Conservation (phyloP, 1,284 basidiomycete species). For the Rhodotorula sp. region DNA sequence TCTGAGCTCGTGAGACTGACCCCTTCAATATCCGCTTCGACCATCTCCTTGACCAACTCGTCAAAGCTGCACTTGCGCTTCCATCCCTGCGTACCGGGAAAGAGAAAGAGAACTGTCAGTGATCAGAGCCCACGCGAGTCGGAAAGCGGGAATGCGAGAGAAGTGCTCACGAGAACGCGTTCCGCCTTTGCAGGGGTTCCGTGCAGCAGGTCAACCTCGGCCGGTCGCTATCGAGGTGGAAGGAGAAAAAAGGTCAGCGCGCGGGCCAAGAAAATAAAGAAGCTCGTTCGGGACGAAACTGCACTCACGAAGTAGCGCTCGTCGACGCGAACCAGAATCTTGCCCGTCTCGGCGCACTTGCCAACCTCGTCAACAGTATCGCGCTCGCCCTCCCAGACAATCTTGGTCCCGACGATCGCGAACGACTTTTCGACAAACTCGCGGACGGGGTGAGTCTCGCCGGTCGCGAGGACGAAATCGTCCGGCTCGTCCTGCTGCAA, state of each 20-base stretch:
- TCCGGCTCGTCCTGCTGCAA: slow-evolving; percentile 75
- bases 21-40: slow-evolving; percentile 64
- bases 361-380: slow-evolving; percentile 65
- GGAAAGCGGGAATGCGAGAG: not conserved
- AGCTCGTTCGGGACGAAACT: slow-evolving; percentile 44
- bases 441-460: slow-evolving; percentile 85
- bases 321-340: slow-evolving; percentile 75
- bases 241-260: not conserved
- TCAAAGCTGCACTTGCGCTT: slow-evolving; percentile 77
- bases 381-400: slow-evolving; percentile 71
- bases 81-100: slow-evolving; percentile 58
- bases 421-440: slow-evolving; percentile 87
- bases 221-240: slow-evolving; percentile 52
- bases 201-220: slow-evolving; percentile 85
- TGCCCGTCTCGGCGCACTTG: slow-evolving; percentile 64
- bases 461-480: slow-evolving; percentile 88
- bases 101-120: too few relatives aligned
- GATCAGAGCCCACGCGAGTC: not conserved
- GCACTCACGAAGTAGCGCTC: slow-evolving; percentile 67
- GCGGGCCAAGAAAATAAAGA: not conserved
- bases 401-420: slow-evolving; percentile 61
- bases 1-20: slow-evolving; percentile 4
- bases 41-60: slow-evolving; percentile 83
- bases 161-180: slow-evolving; percentile 57
- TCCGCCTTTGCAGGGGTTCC: slow-evolving; percentile 85